Base-by-base conservation (phyloP, 2,329 filamentous ascomycete genomes). In the Coccinonectria pachysandricola region DNA sequence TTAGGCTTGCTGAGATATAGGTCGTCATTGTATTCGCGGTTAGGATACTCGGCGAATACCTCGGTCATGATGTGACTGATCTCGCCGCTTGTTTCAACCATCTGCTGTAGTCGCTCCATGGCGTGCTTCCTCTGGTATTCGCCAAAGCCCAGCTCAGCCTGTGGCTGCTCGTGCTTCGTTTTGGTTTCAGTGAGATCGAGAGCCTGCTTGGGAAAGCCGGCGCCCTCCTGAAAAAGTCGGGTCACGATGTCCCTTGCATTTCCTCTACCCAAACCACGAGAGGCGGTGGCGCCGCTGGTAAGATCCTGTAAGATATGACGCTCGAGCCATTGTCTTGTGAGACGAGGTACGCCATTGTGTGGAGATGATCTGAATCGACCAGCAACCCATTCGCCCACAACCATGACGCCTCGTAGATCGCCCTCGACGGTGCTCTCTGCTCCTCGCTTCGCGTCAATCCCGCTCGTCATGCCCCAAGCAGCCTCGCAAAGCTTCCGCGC, bases 21-120 rank as follows among this genome's bases (percentile, higher is more conserved):
- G 53, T 98, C 91, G 51, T 98, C 91, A 58, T 95, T 92, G 56
- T 81, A 98, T 12, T 86, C 77, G 42, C 86, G 82, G 21, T 74
- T 75, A 0, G 88, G 86, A 52, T 94, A 98, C 39, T 81, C 71
- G 12, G 80, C 66, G 48, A 95, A 94, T 43, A 92, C 79, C 36
- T 96, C 82, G 11, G 75, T 77, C 48, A 88, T 65, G 44, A 92
- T 79, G 32, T 79, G 72, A 48, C 86, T 81, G 22, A 77, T 71
- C 32, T 91, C 84, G 19, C 82, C 83, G 46, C 76, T 79, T 1
- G 81, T 80, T 35, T 87, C 78, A 15, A 87, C 63, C 70, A 91
- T 83, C 43, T 86, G 75, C 23, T 73, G 62, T 10, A 88, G 60
- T 10, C 79, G 71, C 23, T 78, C 69, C 64, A 84, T 81, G 11